A percentile compares a stretch with the other conserved stretches of the same genome.
phyloP scores from a whole-genome alignment of 305 asterid genomes.

The Solanum hybrid region DNA sequence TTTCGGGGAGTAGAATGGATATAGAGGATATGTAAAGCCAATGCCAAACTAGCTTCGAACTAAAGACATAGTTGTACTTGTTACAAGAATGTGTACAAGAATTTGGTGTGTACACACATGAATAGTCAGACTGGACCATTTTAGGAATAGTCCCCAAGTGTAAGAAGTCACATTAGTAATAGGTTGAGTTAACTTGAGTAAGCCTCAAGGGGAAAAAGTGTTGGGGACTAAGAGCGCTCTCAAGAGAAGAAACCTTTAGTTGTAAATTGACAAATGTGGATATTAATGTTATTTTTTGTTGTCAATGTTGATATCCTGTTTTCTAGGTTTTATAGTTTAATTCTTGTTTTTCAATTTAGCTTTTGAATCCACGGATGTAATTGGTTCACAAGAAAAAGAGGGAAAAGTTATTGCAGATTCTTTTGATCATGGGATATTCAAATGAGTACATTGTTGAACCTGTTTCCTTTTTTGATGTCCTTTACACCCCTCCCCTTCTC shows the following conservation, averaged over 20 bases:
- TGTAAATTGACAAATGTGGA: neutral
- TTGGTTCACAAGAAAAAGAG: neutral
- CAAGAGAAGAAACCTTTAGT: neutral
- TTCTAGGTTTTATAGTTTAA: neutral
- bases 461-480: neutral
- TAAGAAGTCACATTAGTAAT: neutral
- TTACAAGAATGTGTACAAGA: neutral
- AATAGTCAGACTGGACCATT: neutral
- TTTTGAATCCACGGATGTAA: neutral
- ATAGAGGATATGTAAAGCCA: neutral
- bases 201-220: neutral
- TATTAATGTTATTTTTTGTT: neutral
- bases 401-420: neutral
- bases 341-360: neutral
- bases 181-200: neutral
- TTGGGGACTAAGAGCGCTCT: neutral
- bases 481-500: neutral
- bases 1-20: neutral
- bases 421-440: neutral
- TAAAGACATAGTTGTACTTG: neutral
- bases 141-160: neutral
- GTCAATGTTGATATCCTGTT: neutral
- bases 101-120: neutral
- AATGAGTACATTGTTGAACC: neutral
- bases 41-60: neutral